A percentile compares a stretch with the other conserved stretches of the same genome.
These are phyloP conservation scores for Nigrospora osmanthi DNA, from an alignment of 2,329 filamentous ascomycete species.

Conservation along the genomic window DNA sequence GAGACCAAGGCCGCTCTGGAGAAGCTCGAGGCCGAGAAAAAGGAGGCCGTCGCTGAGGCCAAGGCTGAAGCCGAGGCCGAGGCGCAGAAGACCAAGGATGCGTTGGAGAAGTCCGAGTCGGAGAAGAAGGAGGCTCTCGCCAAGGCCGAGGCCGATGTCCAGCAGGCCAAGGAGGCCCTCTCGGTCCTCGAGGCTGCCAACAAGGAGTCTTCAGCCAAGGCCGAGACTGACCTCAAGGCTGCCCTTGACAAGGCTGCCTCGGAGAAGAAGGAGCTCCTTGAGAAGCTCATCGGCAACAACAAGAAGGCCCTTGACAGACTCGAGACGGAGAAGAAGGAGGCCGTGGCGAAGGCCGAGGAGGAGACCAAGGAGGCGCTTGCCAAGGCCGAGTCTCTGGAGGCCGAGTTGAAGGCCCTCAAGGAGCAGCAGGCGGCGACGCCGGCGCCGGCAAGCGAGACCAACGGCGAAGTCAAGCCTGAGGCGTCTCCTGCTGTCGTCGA, in stretches of 20 bases:
- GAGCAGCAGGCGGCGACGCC: conserved; percentile 5
- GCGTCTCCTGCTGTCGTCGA: background rate
- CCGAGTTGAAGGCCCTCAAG: conserved; percentile 9
- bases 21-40: conserved; percentile 16
- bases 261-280: conserved; percentile 5
- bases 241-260: conserved; percentile 4
- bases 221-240: conserved; percentile 3
- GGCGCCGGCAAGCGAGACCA: background rate
- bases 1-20: conserved; percentile 9
- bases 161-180: conserved; percentile 6
- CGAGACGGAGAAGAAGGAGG: background rate
- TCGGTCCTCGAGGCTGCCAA: conserved; percentile 7
- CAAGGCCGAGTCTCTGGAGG: conserved; percentile 12
- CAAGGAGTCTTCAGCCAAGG: conserved; percentile 1
- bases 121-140: conserved; percentile 9
- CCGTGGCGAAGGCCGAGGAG: background rate
- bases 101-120: conserved; percentile 7
- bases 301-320: background rate
- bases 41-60: conserved; percentile 7
- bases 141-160: conserved; percentile 9
- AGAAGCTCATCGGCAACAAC: conserved; percentile 1
- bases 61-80: conserved; percentile 4
- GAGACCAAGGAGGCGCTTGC: background rate
- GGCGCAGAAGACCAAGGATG: conserved; percentile 1
- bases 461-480: background rate